phyloP scores from a whole-genome alignment of 257 asterid species.

The Nicotiana attenuata region DNA sequence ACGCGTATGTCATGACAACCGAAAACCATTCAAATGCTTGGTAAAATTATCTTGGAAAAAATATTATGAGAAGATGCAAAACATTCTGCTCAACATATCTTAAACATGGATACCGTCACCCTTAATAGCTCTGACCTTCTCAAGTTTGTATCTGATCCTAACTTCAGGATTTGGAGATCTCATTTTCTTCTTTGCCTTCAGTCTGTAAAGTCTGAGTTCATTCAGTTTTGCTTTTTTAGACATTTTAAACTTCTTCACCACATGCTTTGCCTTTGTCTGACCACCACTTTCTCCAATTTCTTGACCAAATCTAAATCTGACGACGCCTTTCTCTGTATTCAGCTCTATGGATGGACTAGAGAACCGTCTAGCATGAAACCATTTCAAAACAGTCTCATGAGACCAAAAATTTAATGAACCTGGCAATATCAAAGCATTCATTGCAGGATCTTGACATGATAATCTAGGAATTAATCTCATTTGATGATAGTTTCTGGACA shows the following conservation, averaged over 20 bases:
- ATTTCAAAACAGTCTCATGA: conserved; percentile 15
- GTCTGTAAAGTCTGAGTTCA: conserved; percentile 77
- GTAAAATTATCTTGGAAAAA: neutral
- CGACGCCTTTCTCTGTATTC: conserved; percentile 48
- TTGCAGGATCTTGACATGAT: conserved; percentile 16
- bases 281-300: conserved; percentile 23
- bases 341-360: conserved; percentile 53
- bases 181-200: conserved; percentile 95
- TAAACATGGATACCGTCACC: neutral
- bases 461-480: conserved; percentile 21
- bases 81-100: neutral
- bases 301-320: conserved; percentile 60
- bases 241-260: conserved; percentile 27
- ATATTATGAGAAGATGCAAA: neutral
- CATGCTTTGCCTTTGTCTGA: conserved; percentile 25
- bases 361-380: conserved; percentile 33
- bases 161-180: conserved; percentile 96
- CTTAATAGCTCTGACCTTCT: conserved; percentile 48
- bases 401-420: conserved; percentile 17
- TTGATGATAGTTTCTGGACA: conserved; percentile 15
- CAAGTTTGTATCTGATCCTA: conserved; percentile 86
- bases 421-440: conserved; percentile 14
- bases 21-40: neutral
- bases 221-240: conserved; percentile 76
- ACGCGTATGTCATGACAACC: neutral